Evolutionary conservation across 73 alveolate species (phyloP), one percentile per base, ranked within the genome.

Genomic region (Halteria grandinella): DNA sequence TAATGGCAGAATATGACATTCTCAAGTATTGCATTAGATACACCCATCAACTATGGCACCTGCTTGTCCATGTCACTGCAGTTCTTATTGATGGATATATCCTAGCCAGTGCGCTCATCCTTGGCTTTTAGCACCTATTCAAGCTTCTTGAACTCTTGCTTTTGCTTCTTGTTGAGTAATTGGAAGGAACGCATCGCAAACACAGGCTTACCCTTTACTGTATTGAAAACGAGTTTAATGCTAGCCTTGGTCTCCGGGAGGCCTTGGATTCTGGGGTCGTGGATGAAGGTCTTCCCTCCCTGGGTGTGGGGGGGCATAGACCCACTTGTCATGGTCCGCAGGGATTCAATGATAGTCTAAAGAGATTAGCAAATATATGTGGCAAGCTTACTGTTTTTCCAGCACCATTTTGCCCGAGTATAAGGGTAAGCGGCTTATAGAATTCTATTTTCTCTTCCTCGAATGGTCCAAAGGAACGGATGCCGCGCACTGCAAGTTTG

Each of bases 401-500:
- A 75, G 98, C 89, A 18, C 99, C 99, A 81, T 95, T 95, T 55
- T 94, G 95, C n/a, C 99, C 99, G 25, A 93, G 95, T 34, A 95
- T 95, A 43, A 95, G 85, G 0, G 99, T 95, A 44, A 95, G 88
- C 0, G 98, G 98, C 37, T 87, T 79, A 66, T 83, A 91, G 76
- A 94, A 94, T 78, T 95, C 98, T 40, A 95, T 88, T 76, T 79
- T 87, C 82, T 90, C 91, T 69, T 87, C 95, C 32, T 89, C 94
- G 69, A 75, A 94, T 32, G 95, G 98, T 60, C 90, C 58, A 80
- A 95, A 95, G 45, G 97, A 58, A 53, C 99, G 79, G 1, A 95
- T 95, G 17, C 99, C 99, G 60, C 97, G 79, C 4, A 95, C 78
- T 18, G 97, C 97, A 57, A 95, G 89, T 87, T 93, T 93, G 49